Evolutionary conservation across 225 moss, liverwort and hornwort genomes (phyloP), one percentile per base, ranked within the genome.

Genomic region (Sphagnum tenellum): DNA sequence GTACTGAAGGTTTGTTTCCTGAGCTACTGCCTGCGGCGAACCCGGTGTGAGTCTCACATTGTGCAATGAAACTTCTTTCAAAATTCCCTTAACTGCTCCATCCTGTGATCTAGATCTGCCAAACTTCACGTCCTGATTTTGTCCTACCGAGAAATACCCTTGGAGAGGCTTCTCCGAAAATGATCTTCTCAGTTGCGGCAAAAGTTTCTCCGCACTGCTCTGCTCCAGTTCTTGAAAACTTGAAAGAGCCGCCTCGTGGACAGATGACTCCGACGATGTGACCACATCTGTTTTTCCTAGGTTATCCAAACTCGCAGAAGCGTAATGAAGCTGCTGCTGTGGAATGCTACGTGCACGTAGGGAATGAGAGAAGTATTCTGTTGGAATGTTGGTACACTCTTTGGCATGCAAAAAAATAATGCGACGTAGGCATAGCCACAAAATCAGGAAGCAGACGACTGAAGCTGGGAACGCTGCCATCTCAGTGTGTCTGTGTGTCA

Each of bases 321-420:
- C 58, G 8, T 46, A 29, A 49, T 63, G 8, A 9, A 55, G 45
- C 51, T 9, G 65, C 14, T 48, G 61, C 54, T 62, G 53, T 29
- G 61, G 45, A 55, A 79, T 62, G 8, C n/a, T 70, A 50, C 71
- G 66, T 47, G 87, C 73, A 48, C 89, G 92, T 61, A 77, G 46
- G 29, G 87, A 76, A 59, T 98, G 96, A 54, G 90, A 90, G 4
- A 67, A 71, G 47, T 75, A 63, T 70, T 83, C 77, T 47, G 83
- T 85, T 7, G 96, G 96, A 48, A 89, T 67, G 81, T 92, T 98
- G 50, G 83, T 92, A 55, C 96, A 98, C 80, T 98, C 96, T 75
- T 98, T 98, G 13, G 82, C 82, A 51, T 69, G 50, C 48, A 56
- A 57, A 52, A 60, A 77, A 62, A 69, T 69, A 2, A 12, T 46